A percentile compares a stretch with the other conserved stretches of the same genome.
phyloP scores from a whole-genome alignment of 2,329 filamentous ascomycete species.

The Ceratocystiopsis brevicomis region DNA sequence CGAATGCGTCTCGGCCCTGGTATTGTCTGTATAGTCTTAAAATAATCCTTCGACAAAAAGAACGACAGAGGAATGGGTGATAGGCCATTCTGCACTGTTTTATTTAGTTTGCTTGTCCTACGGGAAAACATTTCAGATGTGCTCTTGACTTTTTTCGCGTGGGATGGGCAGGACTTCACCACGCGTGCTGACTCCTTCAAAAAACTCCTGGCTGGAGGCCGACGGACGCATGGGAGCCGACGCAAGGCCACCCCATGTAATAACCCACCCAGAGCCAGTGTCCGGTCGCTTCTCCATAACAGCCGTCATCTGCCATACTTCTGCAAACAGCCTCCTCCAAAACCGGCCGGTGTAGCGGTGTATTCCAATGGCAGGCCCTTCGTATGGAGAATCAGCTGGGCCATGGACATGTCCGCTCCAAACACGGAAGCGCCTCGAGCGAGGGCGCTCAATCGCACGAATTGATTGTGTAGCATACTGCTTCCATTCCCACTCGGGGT shows the following conservation, averaged over 20 bases:
- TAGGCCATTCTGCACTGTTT: neutral
- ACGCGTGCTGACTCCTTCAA: slow-evolving; percentile 22
- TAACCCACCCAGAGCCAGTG: slow-evolving; percentile 11
- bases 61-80: neutral
- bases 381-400: slow-evolving; percentile 11
- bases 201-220: slow-evolving; percentile 23
- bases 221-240: slow-evolving; percentile 15
- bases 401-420: neutral
- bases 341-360: slow-evolving; percentile 20
- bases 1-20: neutral
- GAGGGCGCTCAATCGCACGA: slow-evolving; percentile 19
- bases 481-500: slow-evolving; percentile 17
- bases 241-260: slow-evolving; percentile 27
- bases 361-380: slow-evolving; percentile 15
- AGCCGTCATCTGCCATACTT: slow-evolving; percentile 26
- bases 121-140: no score
- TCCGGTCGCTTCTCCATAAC: slow-evolving; percentile 18
- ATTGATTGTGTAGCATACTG: slow-evolving; percentile 21
- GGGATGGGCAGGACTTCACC: neutral
- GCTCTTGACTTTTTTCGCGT: neutral
- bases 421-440: slow-evolving; percentile 16
- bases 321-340: slow-evolving; percentile 28
- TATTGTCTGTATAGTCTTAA: no score
- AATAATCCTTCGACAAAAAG: neutral
- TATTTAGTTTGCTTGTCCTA: neutral